Conservation (phyloP, 78 protist species). For the Dictyostelium purpureum region DNA sequence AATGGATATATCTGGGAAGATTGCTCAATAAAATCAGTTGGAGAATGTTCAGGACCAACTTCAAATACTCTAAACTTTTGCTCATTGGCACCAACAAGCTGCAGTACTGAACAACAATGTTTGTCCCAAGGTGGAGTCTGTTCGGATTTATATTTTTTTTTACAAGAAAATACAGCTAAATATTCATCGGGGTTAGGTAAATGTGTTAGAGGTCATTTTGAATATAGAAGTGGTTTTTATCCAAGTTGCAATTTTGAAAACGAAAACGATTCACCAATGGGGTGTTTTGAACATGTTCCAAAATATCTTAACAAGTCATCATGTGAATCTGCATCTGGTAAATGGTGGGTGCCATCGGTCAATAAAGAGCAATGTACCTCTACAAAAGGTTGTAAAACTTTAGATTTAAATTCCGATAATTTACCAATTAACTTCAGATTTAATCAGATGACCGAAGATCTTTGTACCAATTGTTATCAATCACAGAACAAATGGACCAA, state of each 20-base stretch:
- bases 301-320: too few species aligned
- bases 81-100: background rate
- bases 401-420: background rate
- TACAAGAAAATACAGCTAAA: too few species aligned
- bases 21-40: background rate
- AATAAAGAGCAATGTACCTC: background rate
- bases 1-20: background rate
- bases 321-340: too few species aligned
- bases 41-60: background rate
- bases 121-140: background rate
- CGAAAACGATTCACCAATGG: conserved; percentile 63
- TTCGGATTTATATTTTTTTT: conserved; percentile 24
- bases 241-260: conserved; percentile 15
- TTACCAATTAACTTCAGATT: conserved; percentile 27
- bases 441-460: conserved; percentile 12
- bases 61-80: background rate
- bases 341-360: conserved; percentile 27
- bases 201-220: conserved; percentile 23
- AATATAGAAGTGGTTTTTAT: background rate
- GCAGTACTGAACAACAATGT: background rate
- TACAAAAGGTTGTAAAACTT: background rate
- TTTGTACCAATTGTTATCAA: background rate
- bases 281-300: background rate
- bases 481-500: background rate
- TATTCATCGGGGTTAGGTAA: conserved; percentile 27